Evolutionary conservation across 805 yeast genomes (phyloP).

Genomic region (Starmerella bacillaris): DNA sequence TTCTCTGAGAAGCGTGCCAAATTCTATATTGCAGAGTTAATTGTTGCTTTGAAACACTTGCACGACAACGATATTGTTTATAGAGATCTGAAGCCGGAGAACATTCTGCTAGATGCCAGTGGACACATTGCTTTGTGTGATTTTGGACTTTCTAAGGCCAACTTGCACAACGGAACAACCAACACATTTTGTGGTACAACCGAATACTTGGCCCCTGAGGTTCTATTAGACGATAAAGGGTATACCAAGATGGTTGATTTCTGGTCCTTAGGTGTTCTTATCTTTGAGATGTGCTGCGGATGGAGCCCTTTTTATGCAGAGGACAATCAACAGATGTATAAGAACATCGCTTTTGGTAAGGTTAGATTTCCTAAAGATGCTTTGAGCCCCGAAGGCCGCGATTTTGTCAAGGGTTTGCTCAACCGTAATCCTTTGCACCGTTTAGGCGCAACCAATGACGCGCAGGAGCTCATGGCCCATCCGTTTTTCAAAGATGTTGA

Average conservation of each 20-base stretch:
- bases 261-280: conserved; percentile 93
- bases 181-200: conserved; percentile 98
- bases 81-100: conserved; percentile 93
- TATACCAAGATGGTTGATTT: conserved; percentile 98
- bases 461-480: conserved; percentile 79
- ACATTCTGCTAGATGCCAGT: conserved; percentile 82
- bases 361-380: conserved; percentile 95
- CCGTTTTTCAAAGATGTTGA: conserved; percentile 82
- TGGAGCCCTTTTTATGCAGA: conserved; percentile 99
- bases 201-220: conserved; percentile 94
- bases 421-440: conserved; percentile 94
- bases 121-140: conserved; percentile 97
- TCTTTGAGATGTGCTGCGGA: conserved; percentile 98
- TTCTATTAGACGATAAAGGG: conserved; percentile 83
- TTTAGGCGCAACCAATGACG: conserved; percentile 79
- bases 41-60: conserved; percentile 79
- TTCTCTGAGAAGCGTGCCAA: conserved; percentile 87
- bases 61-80: conserved; percentile 93
- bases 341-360: conserved; percentile 95
- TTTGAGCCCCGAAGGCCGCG: conserved; percentile 77
- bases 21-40: conserved; percentile 90
- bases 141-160: conserved; percentile 91
- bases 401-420: conserved; percentile 84
- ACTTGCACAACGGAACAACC: conserved; percentile 60
- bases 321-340: conserved; percentile 96